Evolutionary conservation across 2,329 filamentous ascomycete species (phyloP).

Genomic region (Hymenoscyphus fructigenus): DNA sequence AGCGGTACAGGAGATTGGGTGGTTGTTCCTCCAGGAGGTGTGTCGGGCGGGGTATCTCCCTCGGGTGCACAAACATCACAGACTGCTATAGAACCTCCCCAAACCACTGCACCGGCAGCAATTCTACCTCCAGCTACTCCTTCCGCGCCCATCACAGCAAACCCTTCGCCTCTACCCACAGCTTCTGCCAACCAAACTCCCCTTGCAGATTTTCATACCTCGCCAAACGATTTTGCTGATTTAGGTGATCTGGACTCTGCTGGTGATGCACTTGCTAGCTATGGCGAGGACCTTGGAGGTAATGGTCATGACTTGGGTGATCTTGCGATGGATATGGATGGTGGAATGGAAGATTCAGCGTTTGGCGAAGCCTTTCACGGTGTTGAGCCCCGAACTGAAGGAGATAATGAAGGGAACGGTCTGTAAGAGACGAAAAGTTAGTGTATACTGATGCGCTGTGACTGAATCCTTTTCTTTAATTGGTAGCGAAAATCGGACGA

Average conservation of each 20-base stretch:
- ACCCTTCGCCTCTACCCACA: conserved; percentile 17
- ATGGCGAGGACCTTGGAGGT: conserved; percentile 56
- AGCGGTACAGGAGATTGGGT: conserved; percentile 69
- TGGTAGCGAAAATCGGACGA: background rate
- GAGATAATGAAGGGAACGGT: conserved; percentile 21
- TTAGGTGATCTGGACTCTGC: conserved; percentile 68
- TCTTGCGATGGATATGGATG: conserved; percentile 56
- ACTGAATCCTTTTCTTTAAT: background rate
- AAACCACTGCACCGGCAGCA: conserved; percentile 14
- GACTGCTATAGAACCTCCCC: conserved; percentile 12
- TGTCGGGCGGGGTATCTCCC: conserved; percentile 30
- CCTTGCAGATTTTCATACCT: conserved; percentile 29
- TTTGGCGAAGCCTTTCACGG: conserved; percentile 83
- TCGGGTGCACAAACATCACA: conserved; percentile 26
- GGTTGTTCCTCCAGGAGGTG: conserved; percentile 58
- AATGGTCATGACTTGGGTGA: conserved; percentile 44
- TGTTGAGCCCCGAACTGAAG: conserved; percentile 40
- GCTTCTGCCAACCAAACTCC: conserved; percentile 25
- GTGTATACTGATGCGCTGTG: background rate
- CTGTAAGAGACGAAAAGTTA: background rate
- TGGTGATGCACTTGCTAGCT: conserved; percentile 68
- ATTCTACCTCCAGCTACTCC: conserved; percentile 13
- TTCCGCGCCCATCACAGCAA: conserved; percentile 12
- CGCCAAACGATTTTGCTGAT: conserved; percentile 62
- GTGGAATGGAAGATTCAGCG: conserved; percentile 75